Conservation (phyloP, 1,284 basidiomycete genomes). For the Inonotus hispidus region DNA sequence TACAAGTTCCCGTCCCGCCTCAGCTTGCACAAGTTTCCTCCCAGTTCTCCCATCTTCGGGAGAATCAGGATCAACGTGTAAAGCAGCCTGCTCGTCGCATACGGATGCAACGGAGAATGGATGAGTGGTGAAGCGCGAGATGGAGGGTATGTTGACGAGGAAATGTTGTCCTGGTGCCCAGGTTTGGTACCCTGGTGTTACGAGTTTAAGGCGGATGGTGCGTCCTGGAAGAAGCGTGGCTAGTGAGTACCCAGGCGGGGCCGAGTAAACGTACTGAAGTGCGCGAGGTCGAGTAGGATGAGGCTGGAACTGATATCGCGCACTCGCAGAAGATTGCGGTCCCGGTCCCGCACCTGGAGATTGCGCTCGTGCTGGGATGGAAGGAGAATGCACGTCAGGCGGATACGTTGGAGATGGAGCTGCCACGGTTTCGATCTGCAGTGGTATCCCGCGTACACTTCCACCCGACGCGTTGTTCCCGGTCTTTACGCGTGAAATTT, state of each 20-base stretch:
- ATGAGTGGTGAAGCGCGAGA: conserved; percentile 67
- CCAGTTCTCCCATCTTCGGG: conserved; percentile 24
- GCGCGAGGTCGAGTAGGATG: conserved; percentile 7
- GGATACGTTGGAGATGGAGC: background rate
- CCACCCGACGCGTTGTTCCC: background rate
- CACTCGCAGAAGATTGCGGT: background rate
- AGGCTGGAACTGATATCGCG: background rate
- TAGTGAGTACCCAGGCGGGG: conserved; percentile 67
- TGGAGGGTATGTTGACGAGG: conserved; percentile 64
- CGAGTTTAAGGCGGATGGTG: conserved; percentile 69
- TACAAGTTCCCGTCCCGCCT: conserved; percentile 54
- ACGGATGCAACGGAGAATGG: conserved; percentile 79
- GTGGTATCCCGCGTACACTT: background rate
- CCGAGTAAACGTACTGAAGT: conserved; percentile 33
- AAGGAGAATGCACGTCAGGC: background rate
- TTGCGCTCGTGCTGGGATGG: background rate
- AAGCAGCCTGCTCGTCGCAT: conserved; percentile 47
- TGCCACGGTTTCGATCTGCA: background rate
- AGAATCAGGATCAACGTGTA: conserved; percentile 20
- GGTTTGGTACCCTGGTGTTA: conserved; percentile 51
- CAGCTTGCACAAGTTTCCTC: conserved; percentile 29
- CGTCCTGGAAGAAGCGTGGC: conserved; percentile 76
- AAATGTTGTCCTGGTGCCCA: conserved; percentile 84
- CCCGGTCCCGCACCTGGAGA: conserved; percentile 4
- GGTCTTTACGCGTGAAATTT: conserved; percentile 5